Evolutionary conservation across 768 basidiomycete genomes (phyloP), one percentile per base, ranked within the genome.

Genomic region (Dentipellis fragilis): DNA sequence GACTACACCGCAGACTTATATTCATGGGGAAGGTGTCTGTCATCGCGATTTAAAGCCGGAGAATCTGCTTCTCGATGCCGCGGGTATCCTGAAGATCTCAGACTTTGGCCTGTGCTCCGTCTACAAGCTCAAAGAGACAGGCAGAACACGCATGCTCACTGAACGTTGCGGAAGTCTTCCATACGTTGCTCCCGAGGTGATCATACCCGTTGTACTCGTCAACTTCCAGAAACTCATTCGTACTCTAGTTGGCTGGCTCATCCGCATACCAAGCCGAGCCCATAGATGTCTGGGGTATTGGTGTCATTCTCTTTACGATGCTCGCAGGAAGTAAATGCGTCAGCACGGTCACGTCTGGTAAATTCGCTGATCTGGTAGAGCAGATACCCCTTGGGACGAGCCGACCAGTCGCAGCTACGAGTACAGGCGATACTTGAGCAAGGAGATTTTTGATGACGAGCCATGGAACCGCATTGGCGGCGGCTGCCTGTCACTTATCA

Each of bases 341-440:
- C 46, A 0, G 12, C 37, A 35, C 59, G 11, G 14, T 9, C 46
- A 11, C 21, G 23, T 51, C 47, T 47, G 19, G 9, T 40, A 46
- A 49, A n/a, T 39, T 38, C 21, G 9, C 16, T 57, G 35, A 6
- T 58, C 46, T 22, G 47, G 3, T 22, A n/a, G 21, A 8, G 37
- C 54, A 97, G 94, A 96, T 64, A 97, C 96, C 0, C 96, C 96
- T 2, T 98, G 96, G 96, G 96, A 97, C 64, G 87, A 94, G 65
- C 92, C 96, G 2, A 91, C 93, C 0, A 62, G 67, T 1, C 73
- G 74, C n/a, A 89, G 87, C 57, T 80, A 81, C 1, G 96, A 98
- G 68, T 99, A 80, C 63, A 66, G 69, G n/a, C 79, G 80, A 9
- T 99, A 89, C 66, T 64, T 87, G 1, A 76, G 77, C 0, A 91